Evolutionary conservation across 2,329 filamentous ascomycete species (phyloP), one percentile per base, ranked within the genome.

Genomic region (Pestalotiopsis sp.): DNA sequence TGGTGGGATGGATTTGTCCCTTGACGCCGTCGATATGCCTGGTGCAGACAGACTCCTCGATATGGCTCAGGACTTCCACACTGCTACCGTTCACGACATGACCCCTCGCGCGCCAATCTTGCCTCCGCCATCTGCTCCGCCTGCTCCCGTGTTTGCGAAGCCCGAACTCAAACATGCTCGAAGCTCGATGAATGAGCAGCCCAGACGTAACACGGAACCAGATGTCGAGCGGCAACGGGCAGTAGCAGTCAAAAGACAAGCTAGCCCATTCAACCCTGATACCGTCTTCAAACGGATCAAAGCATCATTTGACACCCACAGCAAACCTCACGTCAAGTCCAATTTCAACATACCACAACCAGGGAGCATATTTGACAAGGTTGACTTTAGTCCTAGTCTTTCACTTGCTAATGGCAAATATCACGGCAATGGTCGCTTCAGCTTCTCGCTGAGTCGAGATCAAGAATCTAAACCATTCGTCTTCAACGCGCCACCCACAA

Each of bases 321-420:
- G 69, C 55, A 67, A 72, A 69, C 57, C 68, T 49, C 70, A 68
- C 67, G 70, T 74, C 63, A 75, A 76, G 60, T 75, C 75, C 4
- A 71, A 68, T 38, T 66, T 74, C 20, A 71, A 68, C 25, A 69
- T 73, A 3, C 74, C 71, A 23, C 79, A 82, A 9, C 83, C 83
- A 41, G 78, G 77, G 9, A 88, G 83, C 69, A 80, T 86, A 12
- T 90, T 88, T 70, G 85, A 86, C 39, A 87, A 83, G 70, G 81
- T 90, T 38, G 80, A 85, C 52, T 87, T 90, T 63, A 85, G 87
- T 31, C 82, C 85, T 4, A 81, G 81, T 17, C 78, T 89, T 39
- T 84, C 86, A 0, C 76, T 84, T 67, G 86, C 87, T 58, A 88
- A 86, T 71, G 87, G 85, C 71, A 90, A 90, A 71, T 90, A 90